A percentile compares a stretch with the other conserved stretches of the same genome.
Conservation (phyloP, 768 basidiomycete genomes). For the Leccinum boreale region DNA sequence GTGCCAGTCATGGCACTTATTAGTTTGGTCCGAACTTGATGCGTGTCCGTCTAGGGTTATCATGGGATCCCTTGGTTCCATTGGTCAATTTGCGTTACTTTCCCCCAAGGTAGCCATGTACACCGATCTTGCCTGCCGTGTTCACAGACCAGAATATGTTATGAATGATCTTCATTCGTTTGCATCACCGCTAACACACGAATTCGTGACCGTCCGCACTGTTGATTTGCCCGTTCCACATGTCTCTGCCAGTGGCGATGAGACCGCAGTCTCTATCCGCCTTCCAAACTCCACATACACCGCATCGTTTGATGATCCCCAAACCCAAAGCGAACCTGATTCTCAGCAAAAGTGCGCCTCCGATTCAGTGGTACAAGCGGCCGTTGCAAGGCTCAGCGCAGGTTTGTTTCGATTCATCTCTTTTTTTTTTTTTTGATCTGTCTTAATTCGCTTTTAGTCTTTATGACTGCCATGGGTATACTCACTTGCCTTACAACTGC, state of each 20-base stretch:
- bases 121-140: conserved; percentile 67
- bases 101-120: conserved; percentile 74
- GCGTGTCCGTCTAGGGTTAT: conserved; percentile 49
- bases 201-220: background rate
- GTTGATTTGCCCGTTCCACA: background rate
- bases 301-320: background rate
- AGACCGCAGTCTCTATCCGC: background rate
- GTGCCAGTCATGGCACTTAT: conserved; percentile 18
- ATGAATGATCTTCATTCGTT: background rate
- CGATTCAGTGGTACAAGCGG: conserved; percentile 73
- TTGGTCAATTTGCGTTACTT: conserved; percentile 53
- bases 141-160: conserved; percentile 55
- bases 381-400: conserved; percentile 61
- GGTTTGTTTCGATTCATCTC: conserved; percentile 36
- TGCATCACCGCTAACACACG: background rate
- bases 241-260: background rate
- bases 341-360: conserved; percentile 44
- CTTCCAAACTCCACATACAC: conserved; percentile 3
- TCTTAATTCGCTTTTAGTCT: conserved; percentile 40
- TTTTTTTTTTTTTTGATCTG: background rate
- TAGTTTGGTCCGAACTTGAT: background rate
- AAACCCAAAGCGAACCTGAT: background rate
- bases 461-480: conserved; percentile 63
- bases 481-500: conserved; percentile 75
- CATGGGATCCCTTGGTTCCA: conserved; percentile 48